Conservation (phyloP, 148 eudicot genomes). For the Amaranthus palmeri region DNA sequence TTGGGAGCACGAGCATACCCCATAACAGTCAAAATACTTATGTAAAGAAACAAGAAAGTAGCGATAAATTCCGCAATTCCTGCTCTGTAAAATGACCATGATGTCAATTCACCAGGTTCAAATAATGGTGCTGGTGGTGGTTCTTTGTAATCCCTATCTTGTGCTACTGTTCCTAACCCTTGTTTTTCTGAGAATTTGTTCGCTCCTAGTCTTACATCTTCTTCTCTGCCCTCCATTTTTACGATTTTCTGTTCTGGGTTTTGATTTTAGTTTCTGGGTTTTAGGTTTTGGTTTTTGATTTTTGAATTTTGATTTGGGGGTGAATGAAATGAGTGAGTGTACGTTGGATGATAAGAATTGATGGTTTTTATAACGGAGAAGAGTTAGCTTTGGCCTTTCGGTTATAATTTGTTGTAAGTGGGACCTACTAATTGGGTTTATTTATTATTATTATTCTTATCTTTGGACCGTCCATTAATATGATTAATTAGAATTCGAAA, state of each 20-base stretch:
- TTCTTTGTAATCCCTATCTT: slow-evolving; percentile 66
- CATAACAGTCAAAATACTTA: slow-evolving; percentile 47
- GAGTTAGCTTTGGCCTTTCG: background rate
- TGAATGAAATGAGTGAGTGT: background rate
- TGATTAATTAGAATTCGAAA: background rate
- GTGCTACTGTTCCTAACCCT: slow-evolving; percentile 62
- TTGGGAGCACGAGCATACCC: slow-evolving; percentile 34
- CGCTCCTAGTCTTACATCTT: slow-evolving; percentile 59
- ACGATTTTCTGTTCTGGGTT: background rate
- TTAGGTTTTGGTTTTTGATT: background rate
- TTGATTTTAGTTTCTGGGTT: background rate
- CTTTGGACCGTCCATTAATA: slow-evolving; percentile 29
- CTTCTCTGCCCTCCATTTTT: slow-evolving; percentile 53
- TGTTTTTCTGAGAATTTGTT: slow-evolving; percentile 61
- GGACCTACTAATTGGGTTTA: slow-evolving; percentile 14
- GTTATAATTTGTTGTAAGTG: slow-evolving; percentile 14
- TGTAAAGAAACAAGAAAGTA: slow-evolving; percentile 48
- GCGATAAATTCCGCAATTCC: slow-evolving; percentile 61
- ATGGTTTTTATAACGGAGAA: slow-evolving; percentile 21
- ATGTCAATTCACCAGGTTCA: slow-evolving; percentile 44
- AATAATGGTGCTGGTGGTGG: slow-evolving; percentile 55
- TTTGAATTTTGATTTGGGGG: background rate
- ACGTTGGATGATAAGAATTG: slow-evolving; percentile 15
- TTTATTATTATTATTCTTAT: slow-evolving; percentile 20
- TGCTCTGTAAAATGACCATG: slow-evolving; percentile 54